phyloP scores from a whole-genome alignment of 208 protist species.

The Leishmania tropica region DNA sequence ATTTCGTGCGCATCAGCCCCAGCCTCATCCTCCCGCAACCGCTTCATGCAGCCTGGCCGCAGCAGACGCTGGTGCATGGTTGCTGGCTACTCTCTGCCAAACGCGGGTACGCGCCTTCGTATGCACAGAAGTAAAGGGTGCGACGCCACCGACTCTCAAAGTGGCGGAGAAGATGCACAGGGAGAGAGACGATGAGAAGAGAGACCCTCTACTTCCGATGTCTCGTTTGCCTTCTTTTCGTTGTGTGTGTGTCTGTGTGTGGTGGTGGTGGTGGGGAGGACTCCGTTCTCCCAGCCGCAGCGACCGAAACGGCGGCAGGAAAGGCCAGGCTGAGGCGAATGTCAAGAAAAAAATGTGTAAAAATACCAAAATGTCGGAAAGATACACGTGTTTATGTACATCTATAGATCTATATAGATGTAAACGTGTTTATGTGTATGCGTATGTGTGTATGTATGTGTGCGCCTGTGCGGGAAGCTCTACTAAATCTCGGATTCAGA shows the following conservation, averaged over 20 bases:
- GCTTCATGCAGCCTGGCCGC: slow-evolving; percentile 14
- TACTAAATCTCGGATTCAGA: not conserved
- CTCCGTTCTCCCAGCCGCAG: not conserved
- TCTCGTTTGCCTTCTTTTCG: not conserved
- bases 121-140: not conserved
- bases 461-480: not conserved
- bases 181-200: not conserved
- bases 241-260: not conserved
- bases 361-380: not conserved
- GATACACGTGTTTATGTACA: too few relatives aligned
- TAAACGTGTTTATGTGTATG: too few relatives aligned
- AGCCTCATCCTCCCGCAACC: slow-evolving; percentile 18
- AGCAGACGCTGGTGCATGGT: not conserved
- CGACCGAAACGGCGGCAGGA: not conserved
- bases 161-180: not conserved
- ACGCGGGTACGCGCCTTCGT: too few relatives aligned
- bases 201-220: not conserved
- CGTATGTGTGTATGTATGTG: not conserved
- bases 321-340: not conserved
- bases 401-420: too few relatives aligned
- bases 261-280: not conserved
- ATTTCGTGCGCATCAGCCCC: not conserved
- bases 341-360: not conserved
- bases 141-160: not conserved
- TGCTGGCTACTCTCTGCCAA: not conserved